These are phyloP conservation scores for Plasmodium ovale DNA, from an alignment of 169 alveolate species.

Conservation along the genomic window DNA sequence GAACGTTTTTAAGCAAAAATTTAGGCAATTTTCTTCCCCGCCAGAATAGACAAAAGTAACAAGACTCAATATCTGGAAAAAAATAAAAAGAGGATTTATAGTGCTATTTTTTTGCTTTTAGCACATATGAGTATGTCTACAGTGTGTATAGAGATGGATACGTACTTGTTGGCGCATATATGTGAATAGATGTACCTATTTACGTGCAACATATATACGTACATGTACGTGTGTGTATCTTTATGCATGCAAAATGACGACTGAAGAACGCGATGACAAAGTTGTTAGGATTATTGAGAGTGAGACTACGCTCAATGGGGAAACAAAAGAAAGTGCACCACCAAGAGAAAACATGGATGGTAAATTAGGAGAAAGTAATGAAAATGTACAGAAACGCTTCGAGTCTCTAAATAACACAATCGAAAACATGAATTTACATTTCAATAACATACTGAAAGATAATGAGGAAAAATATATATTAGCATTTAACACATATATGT, in stretches of 20 bases:
- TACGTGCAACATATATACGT: no score
- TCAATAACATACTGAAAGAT: slow-evolving; percentile 45
- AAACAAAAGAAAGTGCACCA: not conserved
- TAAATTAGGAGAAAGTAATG: slow-evolving; percentile 9
- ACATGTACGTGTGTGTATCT: not conserved
- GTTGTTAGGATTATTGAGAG: not conserved
- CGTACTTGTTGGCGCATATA: no score
- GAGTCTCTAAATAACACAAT: slow-evolving; percentile 54
- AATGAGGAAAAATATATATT: slow-evolving; percentile 71
- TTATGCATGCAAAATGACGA: slow-evolving; percentile 1
- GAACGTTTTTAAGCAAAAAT: no score
- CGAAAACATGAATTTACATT: slow-evolving; percentile 54
- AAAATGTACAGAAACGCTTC: slow-evolving; percentile 38
- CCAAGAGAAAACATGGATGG: not conserved
- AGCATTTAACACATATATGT: slow-evolving; percentile 73
- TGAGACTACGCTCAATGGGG: not conserved
- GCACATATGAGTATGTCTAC: no score
- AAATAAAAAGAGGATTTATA: no score
- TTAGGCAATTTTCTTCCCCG: no score
- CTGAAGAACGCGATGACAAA: slow-evolving; percentile 11
- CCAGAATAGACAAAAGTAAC: no score
- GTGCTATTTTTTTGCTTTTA: no score
- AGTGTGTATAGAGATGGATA: no score
- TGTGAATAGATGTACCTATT: no score
- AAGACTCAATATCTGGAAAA: no score